Percentiles rank a stretch among this genome's conserved stretches.
Evolutionary conservation across 2,329 filamentous ascomycete genomes (phyloP).

Genomic region (Xylaria multiplex): DNA sequence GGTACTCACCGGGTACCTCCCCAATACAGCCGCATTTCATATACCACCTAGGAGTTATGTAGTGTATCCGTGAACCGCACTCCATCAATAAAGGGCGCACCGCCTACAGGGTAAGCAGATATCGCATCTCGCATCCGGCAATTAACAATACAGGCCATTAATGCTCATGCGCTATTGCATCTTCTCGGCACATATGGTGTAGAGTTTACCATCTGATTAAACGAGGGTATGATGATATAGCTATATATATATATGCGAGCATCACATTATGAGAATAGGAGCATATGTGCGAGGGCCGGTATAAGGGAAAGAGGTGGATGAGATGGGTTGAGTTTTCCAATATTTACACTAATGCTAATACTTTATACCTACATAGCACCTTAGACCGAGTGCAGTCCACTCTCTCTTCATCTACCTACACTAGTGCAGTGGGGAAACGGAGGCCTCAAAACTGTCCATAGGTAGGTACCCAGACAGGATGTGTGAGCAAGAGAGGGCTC

Average conservation of each 20-base stretch:
- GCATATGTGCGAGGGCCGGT: background rate
- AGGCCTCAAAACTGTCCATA: conserved; percentile 32
- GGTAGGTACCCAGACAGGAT: conserved; percentile 22
- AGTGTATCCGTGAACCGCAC: conserved; percentile 23
- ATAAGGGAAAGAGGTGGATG: background rate
- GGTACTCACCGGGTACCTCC: conserved; percentile 33
- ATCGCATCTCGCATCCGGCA: conserved; percentile 3
- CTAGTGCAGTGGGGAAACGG: conserved; percentile 32
- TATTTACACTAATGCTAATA: background rate
- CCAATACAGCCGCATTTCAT: conserved; percentile 33
- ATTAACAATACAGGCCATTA: background rate
- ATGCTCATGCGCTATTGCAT: background rate
- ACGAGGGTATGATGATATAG: background rate
- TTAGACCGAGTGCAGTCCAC: background rate
- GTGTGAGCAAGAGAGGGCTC: conserved; percentile 12
- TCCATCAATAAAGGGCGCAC: conserved; percentile 4
- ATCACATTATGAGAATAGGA: conserved; percentile 2
- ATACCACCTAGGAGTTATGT: conserved; percentile 1
- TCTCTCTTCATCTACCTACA: background rate
- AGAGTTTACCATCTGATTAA: background rate
- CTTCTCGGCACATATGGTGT: background rate
- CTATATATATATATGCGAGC: background rate
- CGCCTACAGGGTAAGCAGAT: background rate
- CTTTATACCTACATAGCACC: background rate
- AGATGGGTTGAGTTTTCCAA: background rate